Evolutionary conservation across 331 rosid species (phyloP).

Genomic region (Phaseolus coccineus): DNA sequence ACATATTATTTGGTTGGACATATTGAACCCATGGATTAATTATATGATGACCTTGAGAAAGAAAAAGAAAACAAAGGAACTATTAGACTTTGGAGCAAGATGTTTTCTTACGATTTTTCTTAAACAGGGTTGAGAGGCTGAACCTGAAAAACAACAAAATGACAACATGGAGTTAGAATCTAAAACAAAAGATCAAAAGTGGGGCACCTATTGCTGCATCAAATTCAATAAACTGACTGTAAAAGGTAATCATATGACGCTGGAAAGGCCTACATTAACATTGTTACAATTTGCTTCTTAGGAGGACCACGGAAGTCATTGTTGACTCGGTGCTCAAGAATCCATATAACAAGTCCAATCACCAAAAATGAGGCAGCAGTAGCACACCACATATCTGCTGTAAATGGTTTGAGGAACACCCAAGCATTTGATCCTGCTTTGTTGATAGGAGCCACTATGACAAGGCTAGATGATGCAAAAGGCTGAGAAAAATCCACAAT

Average conservation of each 20-base stretch:
- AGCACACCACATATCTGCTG: slow-evolving; percentile 85
- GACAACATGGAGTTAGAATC: slow-evolving; percentile 51
- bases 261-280: slow-evolving; percentile 66
- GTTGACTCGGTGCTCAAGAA: slow-evolving; percentile 93
- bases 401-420: slow-evolving; percentile 90
- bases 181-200: slow-evolving; percentile 14
- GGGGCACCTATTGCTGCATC: slow-evolving; percentile 34
- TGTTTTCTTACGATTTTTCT: slow-evolving; percentile 80
- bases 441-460: slow-evolving; percentile 78
- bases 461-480: slow-evolving; percentile 80
- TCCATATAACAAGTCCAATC: slow-evolving; percentile 84
- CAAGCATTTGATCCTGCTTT: slow-evolving; percentile 72
- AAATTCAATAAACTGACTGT: slow-evolving; percentile 9
- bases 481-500: slow-evolving; percentile 96
- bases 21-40: slow-evolving; percentile 17
- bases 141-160: slow-evolving; percentile 72
- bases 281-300: slow-evolving; percentile 74
- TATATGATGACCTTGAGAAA: slow-evolving; percentile 38
- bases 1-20: not conserved
- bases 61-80: slow-evolving; percentile 25
- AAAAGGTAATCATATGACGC: slow-evolving; percentile 29
- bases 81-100: slow-evolving; percentile 31
- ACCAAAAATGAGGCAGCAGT: slow-evolving; percentile 77
- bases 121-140: slow-evolving; percentile 93
- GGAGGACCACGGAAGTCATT: slow-evolving; percentile 96